These are phyloP conservation scores for Dactylonectria macrodidyma DNA, from an alignment of 2,329 filamentous ascomycete genomes.

Conservation along the genomic window DNA sequence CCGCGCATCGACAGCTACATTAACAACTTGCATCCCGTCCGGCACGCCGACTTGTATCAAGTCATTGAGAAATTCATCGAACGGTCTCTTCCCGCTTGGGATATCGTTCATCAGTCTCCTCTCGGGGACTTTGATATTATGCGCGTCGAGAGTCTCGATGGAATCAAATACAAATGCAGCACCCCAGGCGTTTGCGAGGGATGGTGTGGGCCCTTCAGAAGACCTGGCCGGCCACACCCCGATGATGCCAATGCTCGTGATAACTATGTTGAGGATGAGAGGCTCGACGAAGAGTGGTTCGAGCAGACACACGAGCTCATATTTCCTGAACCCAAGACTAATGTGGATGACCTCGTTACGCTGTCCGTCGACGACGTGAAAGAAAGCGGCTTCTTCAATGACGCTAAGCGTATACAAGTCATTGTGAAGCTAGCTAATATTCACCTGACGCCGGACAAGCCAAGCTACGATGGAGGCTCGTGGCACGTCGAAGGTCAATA, in stretches of 20 bases:
- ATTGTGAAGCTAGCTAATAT: conserved; percentile 76
- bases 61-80: conserved; percentile 59
- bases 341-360: conserved; percentile 1
- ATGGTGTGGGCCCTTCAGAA: neutral
- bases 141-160: neutral
- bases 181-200: neutral
- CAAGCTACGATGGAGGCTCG: conserved; percentile 65
- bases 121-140: neutral
- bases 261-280: conserved; percentile 32
- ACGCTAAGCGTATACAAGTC: conserved; percentile 65
- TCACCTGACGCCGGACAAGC: conserved; percentile 72
- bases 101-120: conserved; percentile 51
- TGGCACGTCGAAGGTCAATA: conserved; percentile 71
- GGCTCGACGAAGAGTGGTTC: conserved; percentile 49
- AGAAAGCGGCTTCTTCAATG: conserved; percentile 48
- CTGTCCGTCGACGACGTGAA: conserved; percentile 44
- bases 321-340: conserved; percentile 31
- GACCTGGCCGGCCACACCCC: neutral
- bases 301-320: conserved; percentile 40
- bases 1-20: conserved; percentile 64
- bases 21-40: conserved; percentile 66
- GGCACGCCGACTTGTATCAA: conserved; percentile 56
- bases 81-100: conserved; percentile 62
- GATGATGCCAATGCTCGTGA: neutral
- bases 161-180: neutral